Base-by-base conservation (phyloP, 2,329 filamentous ascomycete species). In the Epichloe sp. region DNA sequence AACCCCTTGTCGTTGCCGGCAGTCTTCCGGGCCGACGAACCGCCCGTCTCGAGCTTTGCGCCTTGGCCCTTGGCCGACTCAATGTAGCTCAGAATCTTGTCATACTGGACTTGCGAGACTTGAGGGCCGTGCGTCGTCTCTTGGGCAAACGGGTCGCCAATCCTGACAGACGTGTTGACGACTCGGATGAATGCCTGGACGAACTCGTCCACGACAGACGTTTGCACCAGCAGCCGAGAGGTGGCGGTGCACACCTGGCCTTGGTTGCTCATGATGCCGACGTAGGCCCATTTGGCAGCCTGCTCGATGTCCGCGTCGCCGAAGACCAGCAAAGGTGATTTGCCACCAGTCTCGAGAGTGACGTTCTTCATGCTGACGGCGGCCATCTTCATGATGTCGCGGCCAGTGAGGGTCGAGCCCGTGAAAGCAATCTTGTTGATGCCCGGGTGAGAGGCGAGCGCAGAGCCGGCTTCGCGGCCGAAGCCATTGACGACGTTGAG, bases 341-440 rank as follows among this genome's bases (percentile, higher is more conserved):
- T 85, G 51, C 82, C 82, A 38, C 82, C 82, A 12, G 80, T 80
- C 66, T 84, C 81, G 8, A 84, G 71, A 1, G 79, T 83, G 52
- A 83, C 79, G 59, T 82, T 83, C 67, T 83, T 83, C 59, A 80
- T 68, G 56, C 72, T 86, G 1, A 76, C 67, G n/a, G 79, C 75
- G 0, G 86, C 85, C 66, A 79, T 75, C 63, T 86, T 86, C 84
- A 89, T 88, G 56, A 90, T 86, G 48, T 83, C 75, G 51, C 79
- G 78, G 7, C 82, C 86, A 0, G 85, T 89, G 1, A 71, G 70
- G 0, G 86, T 90, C 4, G 80, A 85, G 40, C 86, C 86, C 0
- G 86, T 90, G 56, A 90, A 91, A 0, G 86, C 84, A 54, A 91
- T 74, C 71, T 90, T 90, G 61, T 87, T 82, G 15, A 91, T 75